Percentiles rank a stretch among this genome's conserved stretches.
Evolutionary conservation across 2,329 filamentous ascomycete species (phyloP).

Genomic region (Hirsutella minnesotensis): DNA sequence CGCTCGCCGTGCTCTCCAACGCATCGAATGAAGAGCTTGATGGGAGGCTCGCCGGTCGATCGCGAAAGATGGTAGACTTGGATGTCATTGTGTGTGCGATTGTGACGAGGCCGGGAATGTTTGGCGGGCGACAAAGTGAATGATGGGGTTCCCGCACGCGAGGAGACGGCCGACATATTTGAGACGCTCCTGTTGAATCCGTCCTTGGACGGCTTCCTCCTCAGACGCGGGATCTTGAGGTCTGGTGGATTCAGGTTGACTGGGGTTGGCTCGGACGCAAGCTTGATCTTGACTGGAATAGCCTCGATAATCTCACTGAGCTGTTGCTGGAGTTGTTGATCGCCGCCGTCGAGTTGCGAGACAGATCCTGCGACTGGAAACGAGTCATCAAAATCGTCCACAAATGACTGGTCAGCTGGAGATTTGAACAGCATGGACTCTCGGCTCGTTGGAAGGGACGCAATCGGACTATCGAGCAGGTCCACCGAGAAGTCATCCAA

Average conservation of each 20-base stretch:
- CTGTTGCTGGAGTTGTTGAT: conserved; percentile 66
- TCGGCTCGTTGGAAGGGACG: conserved; percentile 27
- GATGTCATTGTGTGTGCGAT: conserved; percentile 57
- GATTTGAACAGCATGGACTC: conserved; percentile 24
- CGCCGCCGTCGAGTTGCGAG: conserved; percentile 26
- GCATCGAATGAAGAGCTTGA: conserved; percentile 87
- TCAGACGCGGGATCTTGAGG: conserved; percentile 36
- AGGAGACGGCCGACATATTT: conserved; percentile 39
- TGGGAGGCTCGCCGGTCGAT: conserved; percentile 71
- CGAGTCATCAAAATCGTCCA: conserved; percentile 34
- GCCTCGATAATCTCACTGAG: conserved; percentile 68
- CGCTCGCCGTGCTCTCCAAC: conserved; percentile 84
- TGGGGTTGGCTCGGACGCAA: conserved; percentile 43
- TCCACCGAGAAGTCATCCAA: conserved; percentile 21
- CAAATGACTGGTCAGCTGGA: conserved; percentile 29
- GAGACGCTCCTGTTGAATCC: conserved; percentile 35
- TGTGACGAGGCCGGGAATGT: conserved; percentile 33
- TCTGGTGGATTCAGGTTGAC: conserved; percentile 49
- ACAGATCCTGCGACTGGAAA: conserved; percentile 14
- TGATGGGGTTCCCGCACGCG: conserved; percentile 50
- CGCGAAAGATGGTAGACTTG: conserved; percentile 87
- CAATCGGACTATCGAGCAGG: conserved; percentile 34
- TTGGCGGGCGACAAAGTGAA: conserved; percentile 58
- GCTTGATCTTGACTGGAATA: conserved; percentile 68
- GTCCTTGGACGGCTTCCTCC: conserved; percentile 30